These are phyloP conservation scores for Thozetella sp. DNA, from an alignment of 495 filamentous ascomycete genomes.

Conservation along the genomic window DNA sequence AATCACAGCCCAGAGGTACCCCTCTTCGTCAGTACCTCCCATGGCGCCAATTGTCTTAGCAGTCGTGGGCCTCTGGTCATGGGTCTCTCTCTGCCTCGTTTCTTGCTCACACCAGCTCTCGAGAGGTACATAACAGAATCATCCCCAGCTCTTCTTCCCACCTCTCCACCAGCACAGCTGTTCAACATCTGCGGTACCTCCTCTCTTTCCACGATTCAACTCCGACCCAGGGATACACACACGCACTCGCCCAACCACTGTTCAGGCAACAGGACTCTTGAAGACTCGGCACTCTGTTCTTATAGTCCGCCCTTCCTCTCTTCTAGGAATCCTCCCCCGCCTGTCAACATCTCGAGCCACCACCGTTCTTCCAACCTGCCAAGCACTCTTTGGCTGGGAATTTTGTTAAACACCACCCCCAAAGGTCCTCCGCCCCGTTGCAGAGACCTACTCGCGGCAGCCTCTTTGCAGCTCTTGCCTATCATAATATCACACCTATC, in stretches of 20 bases:
- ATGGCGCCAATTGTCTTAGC: constrained; percentile 28
- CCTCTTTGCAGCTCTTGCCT: constrained; percentile 5
- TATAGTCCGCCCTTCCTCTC: constrained; percentile 20
- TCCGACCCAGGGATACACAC: constrained; percentile 10
- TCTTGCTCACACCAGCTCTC: constrained; percentile 16
- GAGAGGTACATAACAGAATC: constrained; percentile 28
- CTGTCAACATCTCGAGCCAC: not conserved
- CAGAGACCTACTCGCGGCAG: constrained; percentile 3
- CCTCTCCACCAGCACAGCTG: constrained; percentile 18
- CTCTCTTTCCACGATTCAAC: constrained; percentile 14
- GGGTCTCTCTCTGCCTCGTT: constrained; percentile 23
- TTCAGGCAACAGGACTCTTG: constrained; percentile 27
- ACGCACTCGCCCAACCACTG: constrained; percentile 4
- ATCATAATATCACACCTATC: constrained; percentile 14
- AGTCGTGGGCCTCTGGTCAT: constrained; percentile 35
- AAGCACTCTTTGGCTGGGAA: too few relatives aligned
- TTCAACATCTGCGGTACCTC: constrained; percentile 4
- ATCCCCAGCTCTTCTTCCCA: constrained; percentile 28
- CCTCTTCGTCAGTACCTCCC: constrained; percentile 16
- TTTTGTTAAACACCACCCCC: constrained; percentile 3
- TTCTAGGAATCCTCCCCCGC: constrained; percentile 12
- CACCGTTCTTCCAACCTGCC: constrained; percentile 4
- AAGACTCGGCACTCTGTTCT: constrained; percentile 18
- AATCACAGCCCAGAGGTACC: constrained; percentile 18
- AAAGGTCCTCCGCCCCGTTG: not conserved